Percentiles rank a stretch among this genome's conserved stretches.
These are phyloP conservation scores for Leucogyrophana mollusca DNA, from an alignment of 768 basidiomycete species.

Conservation along the genomic window DNA sequence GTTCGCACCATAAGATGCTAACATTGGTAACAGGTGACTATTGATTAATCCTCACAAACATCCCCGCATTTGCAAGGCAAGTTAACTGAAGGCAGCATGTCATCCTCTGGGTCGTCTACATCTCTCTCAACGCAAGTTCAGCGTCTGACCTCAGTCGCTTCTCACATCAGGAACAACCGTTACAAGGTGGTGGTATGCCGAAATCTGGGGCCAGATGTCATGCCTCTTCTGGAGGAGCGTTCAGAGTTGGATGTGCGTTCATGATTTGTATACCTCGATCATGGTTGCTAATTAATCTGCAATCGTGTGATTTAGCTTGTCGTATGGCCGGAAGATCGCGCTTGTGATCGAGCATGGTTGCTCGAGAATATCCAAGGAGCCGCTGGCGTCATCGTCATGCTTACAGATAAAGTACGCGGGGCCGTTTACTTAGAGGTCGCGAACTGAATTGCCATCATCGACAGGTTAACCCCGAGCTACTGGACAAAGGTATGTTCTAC, in stretches of 20 bases:
- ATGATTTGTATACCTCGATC: background rate
- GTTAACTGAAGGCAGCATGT: constrained; percentile 14
- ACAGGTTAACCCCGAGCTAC: constrained; percentile 71
- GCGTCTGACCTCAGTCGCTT: constrained; percentile 26
- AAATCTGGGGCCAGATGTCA: constrained; percentile 60
- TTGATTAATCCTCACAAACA: background rate
- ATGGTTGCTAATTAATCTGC: background rate
- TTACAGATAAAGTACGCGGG: constrained; percentile 65
- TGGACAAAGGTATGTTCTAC: constrained; percentile 32
- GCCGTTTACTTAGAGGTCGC: background rate
- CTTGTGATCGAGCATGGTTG: constrained; percentile 68
- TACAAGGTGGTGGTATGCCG: constrained; percentile 57
- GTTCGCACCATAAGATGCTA: too few species aligned
- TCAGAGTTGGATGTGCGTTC: constrained; percentile 52
- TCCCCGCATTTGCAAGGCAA: background rate
- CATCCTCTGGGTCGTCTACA: constrained; percentile 23
- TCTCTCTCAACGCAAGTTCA: constrained; percentile 4
- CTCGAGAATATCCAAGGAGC: constrained; percentile 70
- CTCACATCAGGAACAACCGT: constrained; percentile 20
- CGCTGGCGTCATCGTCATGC: constrained; percentile 58
- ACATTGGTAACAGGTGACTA: background rate
- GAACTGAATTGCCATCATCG: background rate
- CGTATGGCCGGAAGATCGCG: constrained; percentile 50
- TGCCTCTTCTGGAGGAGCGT: constrained; percentile 51
- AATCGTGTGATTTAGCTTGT: constrained; percentile 37